A percentile compares a stretch with the other conserved stretches of the same genome.
Evolutionary conservation across 1,284 basidiomycete species (phyloP).

Genomic region (Ceratobasidium sp.): DNA sequence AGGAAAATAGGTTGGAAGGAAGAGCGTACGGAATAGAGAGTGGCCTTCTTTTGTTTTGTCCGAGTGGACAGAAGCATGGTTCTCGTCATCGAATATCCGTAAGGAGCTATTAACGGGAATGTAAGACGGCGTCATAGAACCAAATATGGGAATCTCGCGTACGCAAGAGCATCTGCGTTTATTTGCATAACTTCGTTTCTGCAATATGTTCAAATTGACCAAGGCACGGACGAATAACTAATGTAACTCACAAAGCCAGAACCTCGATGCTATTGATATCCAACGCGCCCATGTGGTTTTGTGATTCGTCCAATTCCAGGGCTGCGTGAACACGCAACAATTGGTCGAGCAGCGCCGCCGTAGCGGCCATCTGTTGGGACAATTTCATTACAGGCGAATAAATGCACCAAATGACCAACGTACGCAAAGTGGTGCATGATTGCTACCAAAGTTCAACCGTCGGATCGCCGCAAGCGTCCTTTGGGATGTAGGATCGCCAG

Average conservation of each 20-base stretch:
- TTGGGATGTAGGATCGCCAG: conserved; percentile 69
- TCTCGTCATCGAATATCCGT: conserved; percentile 89
- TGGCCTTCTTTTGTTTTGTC: conserved; percentile 86
- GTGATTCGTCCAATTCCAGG: conserved; percentile 73
- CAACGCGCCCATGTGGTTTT: conserved; percentile 63
- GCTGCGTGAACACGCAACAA: conserved; percentile 75
- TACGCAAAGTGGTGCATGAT: conserved; percentile 80
- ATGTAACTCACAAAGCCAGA: conserved; percentile 70
- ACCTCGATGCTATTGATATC: conserved; percentile 78
- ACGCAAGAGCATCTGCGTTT: conserved; percentile 87
- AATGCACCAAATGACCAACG: conserved; percentile 52
- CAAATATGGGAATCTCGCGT: conserved; percentile 50
- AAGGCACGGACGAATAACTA: conserved; percentile 24
- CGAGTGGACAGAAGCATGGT: conserved; percentile 84
- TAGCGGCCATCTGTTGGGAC: conserved; percentile 72
- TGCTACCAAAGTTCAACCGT: conserved; percentile 75
- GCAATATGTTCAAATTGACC: conserved; percentile 39
- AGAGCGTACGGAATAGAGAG: conserved; percentile 79
- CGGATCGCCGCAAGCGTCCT: conserved; percentile 81
- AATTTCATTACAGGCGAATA: background rate
- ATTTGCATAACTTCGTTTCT: conserved; percentile 88
- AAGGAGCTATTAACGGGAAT: conserved; percentile 71
- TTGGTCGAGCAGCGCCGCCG: conserved; percentile 83
- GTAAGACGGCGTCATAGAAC: conserved; percentile 13
- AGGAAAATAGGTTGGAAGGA: background rate